Conservation (phyloP, 1,284 basidiomycete genomes). For the Agaricales sp. region DNA sequence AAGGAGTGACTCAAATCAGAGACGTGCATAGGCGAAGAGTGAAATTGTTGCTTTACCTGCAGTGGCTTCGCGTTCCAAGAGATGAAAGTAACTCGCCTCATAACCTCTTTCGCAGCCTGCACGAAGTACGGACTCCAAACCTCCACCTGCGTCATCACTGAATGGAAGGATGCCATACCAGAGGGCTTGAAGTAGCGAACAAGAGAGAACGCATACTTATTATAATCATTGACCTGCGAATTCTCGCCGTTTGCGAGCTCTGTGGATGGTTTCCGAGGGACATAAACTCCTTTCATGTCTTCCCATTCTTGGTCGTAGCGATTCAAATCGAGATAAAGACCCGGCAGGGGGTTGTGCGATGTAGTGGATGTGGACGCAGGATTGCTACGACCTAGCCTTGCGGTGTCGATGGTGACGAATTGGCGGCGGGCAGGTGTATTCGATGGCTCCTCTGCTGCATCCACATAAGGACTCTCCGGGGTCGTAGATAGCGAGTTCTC, state of each 20-base stretch:
- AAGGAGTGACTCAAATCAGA: background rate
- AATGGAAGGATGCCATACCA: background rate
- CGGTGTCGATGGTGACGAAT: background rate
- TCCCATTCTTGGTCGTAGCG: background rate
- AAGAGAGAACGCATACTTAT: background rate
- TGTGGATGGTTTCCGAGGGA: background rate
- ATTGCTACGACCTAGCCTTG: background rate
- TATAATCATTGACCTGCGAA: background rate
- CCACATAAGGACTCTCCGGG: too few relatives aligned
- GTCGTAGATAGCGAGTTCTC: too few relatives aligned
- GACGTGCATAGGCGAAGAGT: background rate
- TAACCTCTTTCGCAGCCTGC: background rate
- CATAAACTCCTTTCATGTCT: background rate
- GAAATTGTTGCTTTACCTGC: background rate
- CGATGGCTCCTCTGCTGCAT: background rate
- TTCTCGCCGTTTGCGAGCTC: background rate
- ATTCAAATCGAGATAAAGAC: background rate
- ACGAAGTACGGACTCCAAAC: background rate
- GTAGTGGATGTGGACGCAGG: background rate
- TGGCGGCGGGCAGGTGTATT: background rate
- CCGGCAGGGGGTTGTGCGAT: background rate
- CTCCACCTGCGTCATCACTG: background rate
- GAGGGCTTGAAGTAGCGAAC: background rate
- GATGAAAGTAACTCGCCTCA: background rate
- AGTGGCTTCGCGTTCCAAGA: background rate